These are phyloP conservation scores for Verbascum thapsus DNA, from an alignment of 257 asterid genomes.

Conservation along the genomic window DNA sequence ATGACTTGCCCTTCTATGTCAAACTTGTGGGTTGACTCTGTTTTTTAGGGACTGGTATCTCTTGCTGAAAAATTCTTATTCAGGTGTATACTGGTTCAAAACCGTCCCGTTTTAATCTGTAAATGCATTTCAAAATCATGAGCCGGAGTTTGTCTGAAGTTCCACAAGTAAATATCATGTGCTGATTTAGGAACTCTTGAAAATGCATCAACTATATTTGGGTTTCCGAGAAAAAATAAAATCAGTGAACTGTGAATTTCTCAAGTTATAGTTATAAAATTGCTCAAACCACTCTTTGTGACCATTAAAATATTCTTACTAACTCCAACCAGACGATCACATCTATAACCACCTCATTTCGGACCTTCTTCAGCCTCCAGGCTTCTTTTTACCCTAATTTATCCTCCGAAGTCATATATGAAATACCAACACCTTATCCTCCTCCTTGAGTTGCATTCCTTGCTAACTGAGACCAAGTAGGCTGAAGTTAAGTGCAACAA, in stretches of 20 bases:
- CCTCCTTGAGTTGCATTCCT: not conserved
- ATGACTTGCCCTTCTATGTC: not conserved
- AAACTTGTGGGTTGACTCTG: too few relatives aligned
- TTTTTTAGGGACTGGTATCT: too few relatives aligned
- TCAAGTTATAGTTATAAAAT: too few relatives aligned
- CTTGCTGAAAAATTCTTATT: not conserved
- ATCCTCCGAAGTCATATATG: too few relatives aligned
- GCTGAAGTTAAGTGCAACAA: not conserved
- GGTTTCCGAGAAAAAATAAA: not conserved
- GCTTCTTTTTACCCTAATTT: too few relatives aligned
- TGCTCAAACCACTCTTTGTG: too few relatives aligned
- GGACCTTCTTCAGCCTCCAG: too few relatives aligned
- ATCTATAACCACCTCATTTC: too few relatives aligned
- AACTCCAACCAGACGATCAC: too few relatives aligned
- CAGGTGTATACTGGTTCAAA: not conserved
- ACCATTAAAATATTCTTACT: too few relatives aligned
- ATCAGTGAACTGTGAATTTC: not conserved
- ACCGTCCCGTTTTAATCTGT: not conserved
- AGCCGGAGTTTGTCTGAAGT: slow-evolving; percentile 2
- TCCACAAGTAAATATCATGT: not conserved
- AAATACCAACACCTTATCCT: too few relatives aligned
- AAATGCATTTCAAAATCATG: not conserved
- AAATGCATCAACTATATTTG: not conserved
- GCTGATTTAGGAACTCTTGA: not conserved
- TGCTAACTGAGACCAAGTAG: not conserved